phyloP scores from a whole-genome alignment of 148 eudicot species.

The Linanthus parryae region DNA sequence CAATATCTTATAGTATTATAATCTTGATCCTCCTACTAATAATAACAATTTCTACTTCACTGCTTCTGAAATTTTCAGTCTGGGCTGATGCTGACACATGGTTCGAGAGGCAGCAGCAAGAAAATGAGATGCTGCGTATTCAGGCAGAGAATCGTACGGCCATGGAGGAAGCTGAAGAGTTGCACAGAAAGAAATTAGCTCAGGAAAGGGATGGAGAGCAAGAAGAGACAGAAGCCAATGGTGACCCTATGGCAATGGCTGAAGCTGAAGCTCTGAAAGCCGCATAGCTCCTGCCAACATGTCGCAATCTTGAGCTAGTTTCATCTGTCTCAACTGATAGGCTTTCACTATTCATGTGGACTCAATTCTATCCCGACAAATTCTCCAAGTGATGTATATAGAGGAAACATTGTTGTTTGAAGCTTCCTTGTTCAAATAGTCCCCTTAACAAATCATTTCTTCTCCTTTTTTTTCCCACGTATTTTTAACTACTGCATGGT shows the following conservation, averaged over 20 bases:
- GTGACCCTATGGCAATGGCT: slow-evolving; percentile 58
- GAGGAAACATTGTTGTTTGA: too few relatives aligned
- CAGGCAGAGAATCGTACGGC: slow-evolving; percentile 74
- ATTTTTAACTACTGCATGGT: too few relatives aligned
- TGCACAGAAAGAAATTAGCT: slow-evolving; percentile 78
- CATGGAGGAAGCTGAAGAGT: slow-evolving; percentile 70
- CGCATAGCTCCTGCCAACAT: too few relatives aligned
- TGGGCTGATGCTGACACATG: slow-evolving; percentile 99
- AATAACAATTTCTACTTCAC: neutral
- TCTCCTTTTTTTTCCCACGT: too few relatives aligned
- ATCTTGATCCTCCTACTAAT: neutral
- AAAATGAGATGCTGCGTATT: slow-evolving; percentile 82
- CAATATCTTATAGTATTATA: too few relatives aligned
- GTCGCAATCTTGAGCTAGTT: too few relatives aligned
- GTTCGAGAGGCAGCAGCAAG: slow-evolving; percentile 94
- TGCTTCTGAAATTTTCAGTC: slow-evolving; percentile 33
- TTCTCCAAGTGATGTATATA: too few relatives aligned
- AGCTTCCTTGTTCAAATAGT: too few relatives aligned
- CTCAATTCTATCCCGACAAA: too few relatives aligned
- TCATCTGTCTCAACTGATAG: too few relatives aligned
- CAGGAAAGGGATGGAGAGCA: slow-evolving; percentile 80
- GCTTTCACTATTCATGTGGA: too few relatives aligned
- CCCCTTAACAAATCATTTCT: too few relatives aligned
- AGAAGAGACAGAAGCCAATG: slow-evolving; percentile 33
- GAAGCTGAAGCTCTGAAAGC: slow-evolving; percentile 51